phyloP scores from a whole-genome alignment of 2,329 filamentous ascomycete species.

The Incumbomyces lentus region DNA sequence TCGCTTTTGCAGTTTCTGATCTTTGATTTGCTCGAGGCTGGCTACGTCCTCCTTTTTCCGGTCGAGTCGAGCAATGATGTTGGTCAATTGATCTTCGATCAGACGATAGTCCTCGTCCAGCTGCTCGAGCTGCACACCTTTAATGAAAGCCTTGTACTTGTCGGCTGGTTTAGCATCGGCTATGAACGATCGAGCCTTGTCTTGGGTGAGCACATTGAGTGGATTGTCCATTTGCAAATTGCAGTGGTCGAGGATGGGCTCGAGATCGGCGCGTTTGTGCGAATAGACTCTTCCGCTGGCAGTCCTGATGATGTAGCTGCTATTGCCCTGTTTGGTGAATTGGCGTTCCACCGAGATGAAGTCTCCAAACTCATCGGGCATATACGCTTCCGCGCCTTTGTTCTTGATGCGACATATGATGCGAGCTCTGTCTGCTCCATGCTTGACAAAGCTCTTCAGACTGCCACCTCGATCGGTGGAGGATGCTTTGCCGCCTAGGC shows the following conservation, averaged over 20 bases:
- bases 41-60: constrained; percentile 54
- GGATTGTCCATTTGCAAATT: constrained; percentile 93
- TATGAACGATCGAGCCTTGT: constrained; percentile 86
- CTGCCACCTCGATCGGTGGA: constrained; percentile 86
- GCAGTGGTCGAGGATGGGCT: constrained; percentile 88
- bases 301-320: constrained; percentile 76
- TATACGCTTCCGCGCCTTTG: constrained; percentile 71
- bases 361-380: constrained; percentile 69
- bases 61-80: constrained; percentile 54
- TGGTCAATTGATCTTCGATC: constrained; percentile 67
- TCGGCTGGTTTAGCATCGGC: constrained; percentile 70
- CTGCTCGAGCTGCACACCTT: constrained; percentile 86
- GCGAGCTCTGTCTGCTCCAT: constrained; percentile 63
- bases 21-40: constrained; percentile 45
- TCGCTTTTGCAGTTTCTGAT: constrained; percentile 55
- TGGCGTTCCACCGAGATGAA: constrained; percentile 85
- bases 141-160: constrained; percentile 95
- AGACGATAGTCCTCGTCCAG: constrained; percentile 84
- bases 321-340: constrained; percentile 60
- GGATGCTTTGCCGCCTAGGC: constrained; percentile 87
- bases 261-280: constrained; percentile 73
- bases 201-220: constrained; percentile 89
- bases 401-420: constrained; percentile 87
- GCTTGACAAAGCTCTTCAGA: constrained; percentile 82
- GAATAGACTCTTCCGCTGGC: constrained; percentile 61